Evolutionary conservation across 139 green algal genomes (phyloP).

Genomic region (Edaphochlamys debaryana): DNA sequence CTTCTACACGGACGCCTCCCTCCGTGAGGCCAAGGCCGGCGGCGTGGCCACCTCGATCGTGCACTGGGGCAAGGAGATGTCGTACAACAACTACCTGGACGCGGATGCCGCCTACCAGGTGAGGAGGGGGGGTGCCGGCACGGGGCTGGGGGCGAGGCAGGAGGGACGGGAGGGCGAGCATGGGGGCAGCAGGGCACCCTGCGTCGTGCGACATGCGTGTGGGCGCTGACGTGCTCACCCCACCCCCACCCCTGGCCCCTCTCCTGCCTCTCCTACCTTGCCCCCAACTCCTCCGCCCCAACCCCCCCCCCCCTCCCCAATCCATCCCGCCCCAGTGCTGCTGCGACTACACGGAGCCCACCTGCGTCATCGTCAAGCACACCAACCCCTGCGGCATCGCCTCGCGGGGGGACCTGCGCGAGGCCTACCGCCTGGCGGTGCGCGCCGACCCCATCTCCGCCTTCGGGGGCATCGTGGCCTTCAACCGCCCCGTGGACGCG

Average conservation of each 20-base stretch:
- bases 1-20: slow-evolving; percentile 93
- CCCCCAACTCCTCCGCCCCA: too few relatives aligned
- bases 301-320: too few relatives aligned
- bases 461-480: slow-evolving; percentile 99
- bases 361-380: slow-evolving; percentile 99
- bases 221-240: too few relatives aligned
- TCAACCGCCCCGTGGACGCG: slow-evolving; percentile 92
- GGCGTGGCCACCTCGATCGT: slow-evolving; percentile 89
- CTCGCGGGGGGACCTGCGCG: slow-evolving; percentile 78
- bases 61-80: slow-evolving; percentile 98
- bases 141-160: too few relatives aligned
- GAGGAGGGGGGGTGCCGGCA: too few relatives aligned
- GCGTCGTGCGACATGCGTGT: too few relatives aligned
- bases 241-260: too few relatives aligned
- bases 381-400: slow-evolving; percentile 99
- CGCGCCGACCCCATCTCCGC: slow-evolving; percentile 94
- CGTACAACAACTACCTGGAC: slow-evolving; percentile 99
- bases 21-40: slow-evolving; percentile 79
- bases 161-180: too few relatives aligned
- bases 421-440: slow-evolving; percentile 95
- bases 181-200: too few relatives aligned
- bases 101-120: slow-evolving; percentile 82
- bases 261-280: too few relatives aligned
- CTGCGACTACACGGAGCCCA: slow-evolving; percentile 74
- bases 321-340: too few relatives aligned